Conservation (phyloP, 176 grass and related monocot species). For the Oryza meridionalis region DNA sequence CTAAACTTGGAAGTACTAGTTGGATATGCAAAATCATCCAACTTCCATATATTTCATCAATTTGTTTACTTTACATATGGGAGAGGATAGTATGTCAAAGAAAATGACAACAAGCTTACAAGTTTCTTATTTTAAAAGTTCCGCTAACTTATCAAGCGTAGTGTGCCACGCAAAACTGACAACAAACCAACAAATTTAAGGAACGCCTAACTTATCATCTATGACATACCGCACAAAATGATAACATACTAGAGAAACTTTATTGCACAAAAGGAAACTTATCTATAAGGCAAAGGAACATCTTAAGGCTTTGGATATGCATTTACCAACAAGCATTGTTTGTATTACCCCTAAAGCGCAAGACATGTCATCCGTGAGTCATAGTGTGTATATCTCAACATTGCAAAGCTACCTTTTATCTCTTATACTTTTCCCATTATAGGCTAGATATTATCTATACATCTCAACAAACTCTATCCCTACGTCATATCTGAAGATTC, state of each 20-base stretch:
- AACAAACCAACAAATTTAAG: background rate
- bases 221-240: background rate
- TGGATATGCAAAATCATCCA: too few species aligned
- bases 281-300: background rate
- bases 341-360: background rate
- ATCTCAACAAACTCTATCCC: background rate
- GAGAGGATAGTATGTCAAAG: too few species aligned
- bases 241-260: background rate
- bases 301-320: background rate
- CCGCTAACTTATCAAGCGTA: background rate
- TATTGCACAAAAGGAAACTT: background rate
- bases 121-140: background rate
- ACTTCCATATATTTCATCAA: too few species aligned
- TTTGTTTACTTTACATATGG: too few species aligned
- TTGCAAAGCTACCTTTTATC: background rate
- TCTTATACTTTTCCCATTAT: background rate
- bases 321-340: background rate
- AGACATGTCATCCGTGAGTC: background rate
- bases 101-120: too few species aligned
- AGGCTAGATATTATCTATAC: background rate
- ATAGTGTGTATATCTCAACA: background rate
- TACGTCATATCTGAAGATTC: background rate
- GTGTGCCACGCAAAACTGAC: background rate
- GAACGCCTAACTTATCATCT: background rate
- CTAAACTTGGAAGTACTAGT: too few species aligned